These are phyloP conservation scores for Paramecium biaurelia DNA, from an alignment of 73 alveolate species.

Conservation along the genomic window DNA sequence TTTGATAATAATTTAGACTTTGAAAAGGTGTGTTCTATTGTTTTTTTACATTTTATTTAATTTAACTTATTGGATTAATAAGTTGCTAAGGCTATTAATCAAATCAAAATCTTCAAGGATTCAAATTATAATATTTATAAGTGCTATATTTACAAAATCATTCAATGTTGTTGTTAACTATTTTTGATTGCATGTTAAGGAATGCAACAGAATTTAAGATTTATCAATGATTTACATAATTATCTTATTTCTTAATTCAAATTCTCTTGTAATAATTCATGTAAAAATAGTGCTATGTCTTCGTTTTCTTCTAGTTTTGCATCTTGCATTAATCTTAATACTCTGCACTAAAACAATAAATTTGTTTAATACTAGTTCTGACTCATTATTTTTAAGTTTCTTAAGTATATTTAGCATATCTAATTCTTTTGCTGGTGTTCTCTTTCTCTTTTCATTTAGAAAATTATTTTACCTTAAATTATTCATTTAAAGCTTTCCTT, in stretches of 20 bases:
- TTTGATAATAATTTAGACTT: background rate
- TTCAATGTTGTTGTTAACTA: background rate
- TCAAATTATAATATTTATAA: background rate
- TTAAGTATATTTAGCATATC: background rate
- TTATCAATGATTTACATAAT: background rate
- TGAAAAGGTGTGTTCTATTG: background rate
- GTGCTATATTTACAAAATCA: background rate
- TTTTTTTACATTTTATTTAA: background rate
- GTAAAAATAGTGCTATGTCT: background rate
- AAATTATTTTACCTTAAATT: background rate
- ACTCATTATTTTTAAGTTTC: background rate
- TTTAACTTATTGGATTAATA: background rate
- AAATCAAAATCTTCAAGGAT: background rate
- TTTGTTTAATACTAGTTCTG: background rate
- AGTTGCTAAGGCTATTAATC: background rate
- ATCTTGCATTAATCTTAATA: background rate
- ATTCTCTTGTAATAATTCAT: background rate
- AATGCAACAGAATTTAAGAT: background rate
- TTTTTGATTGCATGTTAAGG: background rate
- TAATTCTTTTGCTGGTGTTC: background rate
- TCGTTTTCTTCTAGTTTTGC: background rate
- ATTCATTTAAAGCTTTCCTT: background rate
- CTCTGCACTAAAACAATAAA: slow-evolving; percentile 2
- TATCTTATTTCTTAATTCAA: background rate
- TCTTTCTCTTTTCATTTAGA: background rate